phyloP scores from a whole-genome alignment of 495 filamentous ascomycete genomes.

The Paragyromitra xinjiangensis region DNA sequence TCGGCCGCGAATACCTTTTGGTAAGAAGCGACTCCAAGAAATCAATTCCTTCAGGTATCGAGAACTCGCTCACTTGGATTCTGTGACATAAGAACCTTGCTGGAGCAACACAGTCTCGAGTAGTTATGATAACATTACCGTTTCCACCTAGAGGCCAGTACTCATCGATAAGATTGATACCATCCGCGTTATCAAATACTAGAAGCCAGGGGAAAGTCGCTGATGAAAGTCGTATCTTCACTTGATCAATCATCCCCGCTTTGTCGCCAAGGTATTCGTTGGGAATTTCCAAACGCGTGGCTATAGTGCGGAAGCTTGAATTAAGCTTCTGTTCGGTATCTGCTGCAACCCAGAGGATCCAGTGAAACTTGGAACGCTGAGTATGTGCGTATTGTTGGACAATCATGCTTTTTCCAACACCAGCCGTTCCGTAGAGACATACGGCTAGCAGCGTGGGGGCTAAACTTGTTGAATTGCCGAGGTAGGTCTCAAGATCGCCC shows the following conservation, averaged over 20 bases:
- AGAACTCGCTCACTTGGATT: neutral
- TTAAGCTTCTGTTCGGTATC: slow-evolving; percentile 14
- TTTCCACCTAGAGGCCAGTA: slow-evolving; percentile 4
- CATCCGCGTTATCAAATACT: slow-evolving; percentile 8
- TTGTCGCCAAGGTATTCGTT: neutral
- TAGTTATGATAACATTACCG: neutral
- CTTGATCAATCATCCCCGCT: neutral
- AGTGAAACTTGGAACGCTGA: neutral
- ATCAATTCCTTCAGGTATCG: neutral
- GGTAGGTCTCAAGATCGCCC: neutral
- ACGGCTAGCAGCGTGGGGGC: neutral
- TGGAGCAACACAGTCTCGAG: neutral
- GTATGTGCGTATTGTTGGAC: slow-evolving; percentile 6
- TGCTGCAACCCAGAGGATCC: slow-evolving; percentile 10
- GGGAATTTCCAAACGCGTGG: neutral
- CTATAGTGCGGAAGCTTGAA: neutral
- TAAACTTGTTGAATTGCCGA: neutral
- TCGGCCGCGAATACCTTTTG: neutral
- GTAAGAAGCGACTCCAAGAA: neutral
- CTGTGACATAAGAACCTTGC: neutral
- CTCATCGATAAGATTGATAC: neutral
- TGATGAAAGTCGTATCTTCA: slow-evolving; percentile 2
- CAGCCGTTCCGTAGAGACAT: neutral
- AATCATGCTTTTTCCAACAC: slow-evolving; percentile 3
- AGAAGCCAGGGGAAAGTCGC: neutral